These are phyloP conservation scores for Sherardia arvensis DNA, from an alignment of 257 asterid species.

Conservation along the genomic window DNA sequence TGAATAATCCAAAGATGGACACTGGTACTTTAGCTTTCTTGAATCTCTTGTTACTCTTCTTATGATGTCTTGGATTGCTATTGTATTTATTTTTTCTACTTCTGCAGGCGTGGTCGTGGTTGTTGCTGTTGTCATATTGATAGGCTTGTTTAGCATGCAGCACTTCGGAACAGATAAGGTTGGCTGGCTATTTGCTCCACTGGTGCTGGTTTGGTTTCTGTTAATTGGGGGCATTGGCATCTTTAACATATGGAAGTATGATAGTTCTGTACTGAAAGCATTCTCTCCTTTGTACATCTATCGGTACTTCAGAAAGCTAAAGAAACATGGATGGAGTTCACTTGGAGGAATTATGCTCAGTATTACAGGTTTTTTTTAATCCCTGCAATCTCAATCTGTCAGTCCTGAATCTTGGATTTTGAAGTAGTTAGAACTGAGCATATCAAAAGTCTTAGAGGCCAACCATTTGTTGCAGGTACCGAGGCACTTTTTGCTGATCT, in stretches of 20 bases:
- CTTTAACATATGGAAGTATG: conserved; percentile 64
- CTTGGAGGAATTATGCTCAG: conserved; percentile 98
- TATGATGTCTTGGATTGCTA: background rate
- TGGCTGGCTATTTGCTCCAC: conserved; percentile 96
- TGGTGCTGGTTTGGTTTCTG: conserved; percentile 88
- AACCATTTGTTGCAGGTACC: conserved; percentile 52
- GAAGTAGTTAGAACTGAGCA: background rate
- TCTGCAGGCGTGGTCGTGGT: conserved; percentile 75
- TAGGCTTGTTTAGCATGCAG: conserved; percentile 90
- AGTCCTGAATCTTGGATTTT: background rate
- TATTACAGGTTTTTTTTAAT: conserved; percentile 62
- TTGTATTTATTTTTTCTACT: conserved; percentile 6
- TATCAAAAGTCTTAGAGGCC: conserved; percentile 12
- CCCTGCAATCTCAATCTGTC: background rate
- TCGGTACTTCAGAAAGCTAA: conserved; percentile 54
- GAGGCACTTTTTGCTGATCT: conserved; percentile 99
- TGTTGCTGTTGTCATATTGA: conserved; percentile 76
- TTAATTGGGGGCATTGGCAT: conserved; percentile 91
- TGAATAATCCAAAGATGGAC: conserved; percentile 78
- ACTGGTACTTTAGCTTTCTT: conserved; percentile 41
- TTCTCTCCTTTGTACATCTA: conserved; percentile 76
- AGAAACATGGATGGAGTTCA: conserved; percentile 70
- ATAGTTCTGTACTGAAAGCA: conserved; percentile 75
- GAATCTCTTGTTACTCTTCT: background rate
- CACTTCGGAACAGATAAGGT: conserved; percentile 96